Conservation (phyloP, 2,329 filamentous ascomycete species). For the Aspergillus sp. region DNA sequence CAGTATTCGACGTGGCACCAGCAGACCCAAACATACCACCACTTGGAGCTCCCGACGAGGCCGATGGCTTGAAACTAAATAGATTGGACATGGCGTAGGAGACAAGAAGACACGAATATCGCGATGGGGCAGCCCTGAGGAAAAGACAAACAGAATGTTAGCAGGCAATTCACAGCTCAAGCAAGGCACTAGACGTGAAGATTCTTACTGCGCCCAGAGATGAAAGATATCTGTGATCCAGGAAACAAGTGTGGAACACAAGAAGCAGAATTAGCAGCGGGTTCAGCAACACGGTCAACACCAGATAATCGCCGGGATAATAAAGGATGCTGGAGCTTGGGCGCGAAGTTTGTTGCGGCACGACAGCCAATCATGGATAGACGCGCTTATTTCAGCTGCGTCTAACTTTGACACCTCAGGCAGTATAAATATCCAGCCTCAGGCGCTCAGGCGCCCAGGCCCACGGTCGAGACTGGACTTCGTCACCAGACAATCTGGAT, state of each 20-base stretch:
- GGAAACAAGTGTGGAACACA: conserved; percentile 5
- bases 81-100: conserved; percentile 26
- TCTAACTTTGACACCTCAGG: conserved; percentile 13
- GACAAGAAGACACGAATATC: conserved; percentile 19
- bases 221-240: background rate
- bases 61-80: conserved; percentile 30
- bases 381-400: conserved; percentile 17
- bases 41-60: conserved; percentile 35
- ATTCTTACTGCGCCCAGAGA: conserved; percentile 26
- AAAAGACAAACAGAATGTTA: conserved; percentile 10
- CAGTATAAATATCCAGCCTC: background rate
- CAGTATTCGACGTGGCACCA: conserved; percentile 26
- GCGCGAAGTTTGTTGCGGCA: conserved; percentile 7
- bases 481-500: conserved; percentile 13
- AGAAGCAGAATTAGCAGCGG: conserved; percentile 4
- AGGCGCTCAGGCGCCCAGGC: conserved; percentile 16
- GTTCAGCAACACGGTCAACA: background rate
- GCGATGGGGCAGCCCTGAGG: conserved; percentile 25
- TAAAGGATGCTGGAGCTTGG: background rate
- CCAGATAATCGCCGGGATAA: conserved; percentile 3
- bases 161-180: background rate
- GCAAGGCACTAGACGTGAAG: background rate
- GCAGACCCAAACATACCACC: conserved; percentile 36
- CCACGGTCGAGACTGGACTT: background rate
- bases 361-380: conserved; percentile 2